Conservation (phyloP, 2,329 filamentous ascomycete genomes). For the Colletotrichum caudatum region DNA sequence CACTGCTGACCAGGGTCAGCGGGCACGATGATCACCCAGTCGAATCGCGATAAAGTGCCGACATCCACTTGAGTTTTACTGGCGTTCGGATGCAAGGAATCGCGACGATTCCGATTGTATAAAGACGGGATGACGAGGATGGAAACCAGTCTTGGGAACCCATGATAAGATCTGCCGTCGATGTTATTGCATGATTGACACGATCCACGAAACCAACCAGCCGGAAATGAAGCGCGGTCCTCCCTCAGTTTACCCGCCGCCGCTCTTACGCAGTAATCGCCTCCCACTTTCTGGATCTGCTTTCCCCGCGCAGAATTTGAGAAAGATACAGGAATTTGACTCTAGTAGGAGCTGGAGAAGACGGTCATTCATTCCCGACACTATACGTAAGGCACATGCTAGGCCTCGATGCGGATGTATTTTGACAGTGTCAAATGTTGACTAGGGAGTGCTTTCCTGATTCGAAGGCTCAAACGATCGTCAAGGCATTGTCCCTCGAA, state of each 20-base stretch:
- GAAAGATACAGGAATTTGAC: no score
- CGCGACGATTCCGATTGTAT: background rate
- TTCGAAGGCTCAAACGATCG: constrained; percentile 12
- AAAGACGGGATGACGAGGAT: background rate
- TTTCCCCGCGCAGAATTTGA: no score
- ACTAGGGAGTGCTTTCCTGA: constrained; percentile 17
- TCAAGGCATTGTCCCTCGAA: constrained; percentile 17
- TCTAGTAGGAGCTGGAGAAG: no score
- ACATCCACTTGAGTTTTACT: constrained; percentile 21
- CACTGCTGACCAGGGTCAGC: background rate
- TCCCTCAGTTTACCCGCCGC: background rate
- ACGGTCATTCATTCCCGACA: background rate
- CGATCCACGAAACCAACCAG: background rate
- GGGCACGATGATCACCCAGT: background rate
- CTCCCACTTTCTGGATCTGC: no score
- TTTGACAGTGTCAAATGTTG: constrained; percentile 33
- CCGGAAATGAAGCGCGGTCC: background rate
- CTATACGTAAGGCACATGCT: constrained; percentile 22
- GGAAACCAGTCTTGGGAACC: background rate
- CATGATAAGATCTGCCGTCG: constrained; percentile 8
- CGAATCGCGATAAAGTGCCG: constrained; percentile 15
- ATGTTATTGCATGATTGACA: background rate
- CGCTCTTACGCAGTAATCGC: background rate
- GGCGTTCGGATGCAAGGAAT: constrained; percentile 4
- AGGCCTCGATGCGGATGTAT: constrained; percentile 24